phyloP scores from a whole-genome alignment of 2,329 filamentous ascomycete genomes.

The Colletotrichum limetticola region DNA sequence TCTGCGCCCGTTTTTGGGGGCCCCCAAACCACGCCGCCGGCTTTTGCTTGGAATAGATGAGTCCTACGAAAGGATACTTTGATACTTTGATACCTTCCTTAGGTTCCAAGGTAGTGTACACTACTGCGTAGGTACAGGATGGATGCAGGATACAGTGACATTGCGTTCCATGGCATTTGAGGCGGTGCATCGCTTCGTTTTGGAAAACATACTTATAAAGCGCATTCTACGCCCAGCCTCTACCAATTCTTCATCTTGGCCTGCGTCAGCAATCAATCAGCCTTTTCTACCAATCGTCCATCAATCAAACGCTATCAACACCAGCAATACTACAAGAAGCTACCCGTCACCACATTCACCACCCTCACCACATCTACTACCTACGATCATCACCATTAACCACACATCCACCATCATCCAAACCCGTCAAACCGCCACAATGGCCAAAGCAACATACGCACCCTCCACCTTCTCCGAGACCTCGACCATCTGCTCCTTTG shows the following conservation, averaged over 20 bases:
- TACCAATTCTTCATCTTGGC: not conserved
- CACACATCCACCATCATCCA: not conserved
- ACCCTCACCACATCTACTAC: too few species aligned
- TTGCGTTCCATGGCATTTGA: constrained; percentile 7
- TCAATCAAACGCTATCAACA: not conserved
- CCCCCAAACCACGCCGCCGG: constrained; percentile 1
- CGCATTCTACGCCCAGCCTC: not conserved
- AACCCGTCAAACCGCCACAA: not conserved
- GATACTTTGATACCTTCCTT: too few species aligned
- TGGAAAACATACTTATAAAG: constrained; percentile 12
- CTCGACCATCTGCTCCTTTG: constrained; percentile 30
- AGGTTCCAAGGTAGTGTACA: too few species aligned
- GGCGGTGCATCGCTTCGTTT: constrained; percentile 26
- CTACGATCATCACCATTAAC: not conserved
- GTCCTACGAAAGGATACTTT: not conserved
- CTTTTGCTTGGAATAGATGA: not conserved
- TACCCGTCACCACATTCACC: not conserved
- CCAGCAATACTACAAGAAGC: not conserved
- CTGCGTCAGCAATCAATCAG: constrained; percentile 28
- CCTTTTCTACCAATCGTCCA: not conserved
- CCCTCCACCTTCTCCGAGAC: constrained; percentile 25
- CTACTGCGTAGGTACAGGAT: not conserved
- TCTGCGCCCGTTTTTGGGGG: constrained; percentile 20
- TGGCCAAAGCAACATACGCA: constrained; percentile 18
- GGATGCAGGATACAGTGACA: constrained; percentile 17